Conservation (phyloP, 2,329 filamentous ascomycete species). For the Xylaria sp. region DNA sequence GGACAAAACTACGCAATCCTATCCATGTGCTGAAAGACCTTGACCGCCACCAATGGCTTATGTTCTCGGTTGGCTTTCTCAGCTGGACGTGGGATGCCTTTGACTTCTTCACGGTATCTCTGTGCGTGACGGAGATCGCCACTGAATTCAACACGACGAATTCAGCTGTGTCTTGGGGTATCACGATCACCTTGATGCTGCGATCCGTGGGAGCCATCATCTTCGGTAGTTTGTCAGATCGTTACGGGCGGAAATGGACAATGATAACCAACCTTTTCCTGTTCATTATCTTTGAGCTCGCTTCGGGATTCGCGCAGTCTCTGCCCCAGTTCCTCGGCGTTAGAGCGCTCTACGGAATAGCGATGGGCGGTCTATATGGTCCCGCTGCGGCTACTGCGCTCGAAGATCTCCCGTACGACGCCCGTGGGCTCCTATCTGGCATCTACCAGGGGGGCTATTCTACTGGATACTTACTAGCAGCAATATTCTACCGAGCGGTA, state of each 20-base stretch:
- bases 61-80: slow-evolving; percentile 40
- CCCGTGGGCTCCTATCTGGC: slow-evolving; percentile 35
- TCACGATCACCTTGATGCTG: slow-evolving; percentile 38
- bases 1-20: slow-evolving; percentile 44
- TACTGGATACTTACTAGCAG: slow-evolving; percentile 31
- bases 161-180: slow-evolving; percentile 36
- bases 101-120: slow-evolving; percentile 36
- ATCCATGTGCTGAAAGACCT: slow-evolving; percentile 43
- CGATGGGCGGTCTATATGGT: slow-evolving; percentile 38
- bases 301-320: slow-evolving; percentile 35
- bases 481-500: slow-evolving; percentile 38
- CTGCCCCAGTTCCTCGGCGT: slow-evolving; percentile 36
- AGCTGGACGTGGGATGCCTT: slow-evolving; percentile 38
- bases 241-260: slow-evolving; percentile 36
- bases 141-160: slow-evolving; percentile 33
- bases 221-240: slow-evolving; percentile 35
- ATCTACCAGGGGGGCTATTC: slow-evolving; percentile 33
- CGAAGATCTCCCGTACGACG: slow-evolving; percentile 38
- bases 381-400: slow-evolving; percentile 37
- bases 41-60: slow-evolving; percentile 47
- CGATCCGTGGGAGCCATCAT: slow-evolving; percentile 35
- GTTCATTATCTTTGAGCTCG: slow-evolving; percentile 37
- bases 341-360: slow-evolving; percentile 37
- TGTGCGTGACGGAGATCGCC: slow-evolving; percentile 39
- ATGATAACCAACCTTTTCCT: slow-evolving; percentile 35